Base-by-base conservation (phyloP, 495 filamentous ascomycete genomes). In the Podospora pseudopauciseta region DNA sequence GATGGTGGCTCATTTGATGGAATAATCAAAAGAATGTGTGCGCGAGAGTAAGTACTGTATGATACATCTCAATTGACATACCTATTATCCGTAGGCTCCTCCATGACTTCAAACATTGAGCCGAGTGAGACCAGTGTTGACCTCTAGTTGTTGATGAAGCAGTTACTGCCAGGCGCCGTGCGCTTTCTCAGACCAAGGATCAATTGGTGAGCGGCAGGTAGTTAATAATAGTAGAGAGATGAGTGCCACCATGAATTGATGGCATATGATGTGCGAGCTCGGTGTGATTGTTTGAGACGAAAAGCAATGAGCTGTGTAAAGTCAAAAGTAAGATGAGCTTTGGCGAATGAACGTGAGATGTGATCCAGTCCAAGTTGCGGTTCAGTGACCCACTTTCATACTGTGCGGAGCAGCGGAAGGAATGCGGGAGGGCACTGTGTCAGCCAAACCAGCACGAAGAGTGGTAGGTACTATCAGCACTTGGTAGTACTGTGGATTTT, bases 311-410 rank as follows among this genome's bases (percentile, higher is more conserved):
- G 63, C 63, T 65, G 28, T 39, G 66, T 58, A 30, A 34, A 30
- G 34, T 60, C 60, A 64, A 68, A 64, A 58, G 49, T 60, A 28
- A 62, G 63, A 68, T 68, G 66, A 68, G 66, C 54, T 64, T 68
- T 68, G 66, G 27, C 65, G 65, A 68, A 68, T 68, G 64, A 64
- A 49, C 39, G 39, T 49, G 39, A 49, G 39, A 13, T 49, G 39
- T 49, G 39, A 49, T 49, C 39, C 39, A 49, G 13, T 49, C 13
- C 39, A 49, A 49, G 39, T 49, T 49, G 39, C 13, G 39, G 39
- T 49, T 49, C 15, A 0, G 15, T 49, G 39, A 49, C 39, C 39
- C 39, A 49, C 39, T 49, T 49, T 13, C 13, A 11, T 49, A 49
- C 39, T 16, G 39, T 49, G 39, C 39, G 39, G 2, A 16, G 15